Conservation (phyloP, 2,329 filamentous ascomycete genomes). For the Aspergillus costaricaensis region DNA sequence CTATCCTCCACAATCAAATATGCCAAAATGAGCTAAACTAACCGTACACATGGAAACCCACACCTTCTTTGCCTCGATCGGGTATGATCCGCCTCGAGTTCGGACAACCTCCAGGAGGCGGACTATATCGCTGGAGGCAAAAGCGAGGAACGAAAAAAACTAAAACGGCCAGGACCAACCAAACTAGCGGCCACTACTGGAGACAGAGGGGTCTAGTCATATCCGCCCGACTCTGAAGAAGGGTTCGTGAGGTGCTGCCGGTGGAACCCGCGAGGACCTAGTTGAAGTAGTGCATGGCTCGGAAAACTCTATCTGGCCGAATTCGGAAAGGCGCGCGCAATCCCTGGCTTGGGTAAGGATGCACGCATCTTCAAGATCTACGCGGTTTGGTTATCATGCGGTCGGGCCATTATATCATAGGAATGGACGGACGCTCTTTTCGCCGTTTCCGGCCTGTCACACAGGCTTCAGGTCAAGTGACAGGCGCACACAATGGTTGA, state of each 20-base stretch:
- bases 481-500: no score
- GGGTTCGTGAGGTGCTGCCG: slow-evolving; percentile 11
- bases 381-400: slow-evolving; percentile 4
- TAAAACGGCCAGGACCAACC: not conserved
- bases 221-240: slow-evolving; percentile 10
- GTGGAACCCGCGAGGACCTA: slow-evolving; percentile 10
- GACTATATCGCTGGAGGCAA: not conserved
- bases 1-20: not conserved
- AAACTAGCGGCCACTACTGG: slow-evolving; percentile 10
- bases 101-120: slow-evolving; percentile 4
- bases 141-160: not conserved
- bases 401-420: not conserved
- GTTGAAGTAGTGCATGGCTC: slow-evolving; percentile 15
- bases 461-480: no score
- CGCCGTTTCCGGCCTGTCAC: not conserved
- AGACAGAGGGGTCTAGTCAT: not conserved
- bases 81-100: slow-evolving; percentile 7
- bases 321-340: slow-evolving; percentile 17
- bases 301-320: slow-evolving; percentile 23
- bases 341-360: slow-evolving; percentile 10
- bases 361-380: not conserved
- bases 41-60: not conserved
- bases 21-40: not conserved
- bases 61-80: not conserved
- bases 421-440: not conserved